These are phyloP conservation scores for Hansenula lynferdii DNA, from an alignment of 1,139 yeast genomes.

Conservation along the genomic window DNA sequence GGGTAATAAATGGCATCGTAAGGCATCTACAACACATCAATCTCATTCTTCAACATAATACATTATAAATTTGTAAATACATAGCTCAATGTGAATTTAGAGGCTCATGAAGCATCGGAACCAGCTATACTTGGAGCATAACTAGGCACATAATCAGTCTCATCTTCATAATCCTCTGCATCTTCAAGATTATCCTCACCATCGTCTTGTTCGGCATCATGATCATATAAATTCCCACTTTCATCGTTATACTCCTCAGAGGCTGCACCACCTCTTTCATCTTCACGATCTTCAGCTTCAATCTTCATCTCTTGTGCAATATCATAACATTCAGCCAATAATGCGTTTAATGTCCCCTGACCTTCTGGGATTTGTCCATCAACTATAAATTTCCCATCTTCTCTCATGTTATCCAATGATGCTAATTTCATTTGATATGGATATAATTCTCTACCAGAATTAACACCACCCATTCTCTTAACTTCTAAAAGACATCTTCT, in stretches of 20 bases:
- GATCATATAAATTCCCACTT: slow-evolving; percentile 10
- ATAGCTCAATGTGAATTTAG: no score
- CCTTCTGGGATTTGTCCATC: slow-evolving; percentile 94
- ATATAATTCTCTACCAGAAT: slow-evolving; percentile 79
- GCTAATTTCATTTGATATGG: slow-evolving; percentile 95
- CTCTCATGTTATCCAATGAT: slow-evolving; percentile 77
- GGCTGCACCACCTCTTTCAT: slow-evolving; percentile 4
- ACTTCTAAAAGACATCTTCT: slow-evolving; percentile 85
- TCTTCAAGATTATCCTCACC: slow-evolving; percentile 14
- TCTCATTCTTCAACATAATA: no score
- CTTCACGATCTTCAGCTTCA: slow-evolving; percentile 65
- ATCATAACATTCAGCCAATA: slow-evolving; percentile 92
- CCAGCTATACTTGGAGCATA: slow-evolving; percentile 20
- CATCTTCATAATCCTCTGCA: slow-evolving; percentile 16
- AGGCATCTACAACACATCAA: no score
- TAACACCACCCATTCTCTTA: slow-evolving; percentile 88
- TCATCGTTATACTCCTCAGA: slow-evolving; percentile 18
- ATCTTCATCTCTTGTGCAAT: slow-evolving; percentile 85
- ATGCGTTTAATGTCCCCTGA: slow-evolving; percentile 87
- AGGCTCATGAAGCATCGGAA: neutral
- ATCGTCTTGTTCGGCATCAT: slow-evolving; percentile 14
- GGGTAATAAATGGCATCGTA: no score
- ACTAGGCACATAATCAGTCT: slow-evolving; percentile 15
- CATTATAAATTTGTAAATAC: no score
- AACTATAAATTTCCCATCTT: slow-evolving; percentile 87